These are phyloP conservation scores for Cinnamomum chago DNA, from an alignment of 164 flowering plant genomes.

Conservation along the genomic window DNA sequence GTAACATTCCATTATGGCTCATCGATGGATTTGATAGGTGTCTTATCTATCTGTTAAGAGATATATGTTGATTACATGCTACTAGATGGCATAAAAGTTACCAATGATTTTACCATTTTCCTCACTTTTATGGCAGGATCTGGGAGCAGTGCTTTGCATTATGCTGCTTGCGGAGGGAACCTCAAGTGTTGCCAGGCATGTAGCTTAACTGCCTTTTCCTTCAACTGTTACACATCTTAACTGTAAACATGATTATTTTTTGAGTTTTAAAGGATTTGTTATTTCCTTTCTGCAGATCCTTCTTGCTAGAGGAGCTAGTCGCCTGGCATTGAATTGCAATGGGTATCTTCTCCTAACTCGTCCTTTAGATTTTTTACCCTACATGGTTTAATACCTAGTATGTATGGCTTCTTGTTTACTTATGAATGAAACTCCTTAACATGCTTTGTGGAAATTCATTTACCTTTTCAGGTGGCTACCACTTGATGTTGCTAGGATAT, in stretches of 20 bases:
- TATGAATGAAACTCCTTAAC: not conserved
- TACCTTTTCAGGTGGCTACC: conserved; percentile 83
- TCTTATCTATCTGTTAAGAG: conserved; percentile 2
- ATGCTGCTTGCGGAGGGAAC: conserved; percentile 98
- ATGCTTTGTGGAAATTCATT: not conserved
- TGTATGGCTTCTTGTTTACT: not conserved
- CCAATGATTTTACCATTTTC: not conserved
- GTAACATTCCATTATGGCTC: conserved; percentile 93
- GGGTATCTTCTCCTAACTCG: conserved; percentile 47
- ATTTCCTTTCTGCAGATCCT: conserved; percentile 58
- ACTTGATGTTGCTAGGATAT: conserved; percentile 85
- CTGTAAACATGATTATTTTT: not conserved
- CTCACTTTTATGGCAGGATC: conserved; percentile 48
- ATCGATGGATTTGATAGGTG: conserved; percentile 93
- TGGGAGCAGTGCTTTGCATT: conserved; percentile 97
- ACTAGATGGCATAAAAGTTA: not conserved
- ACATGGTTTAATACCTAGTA: not conserved
- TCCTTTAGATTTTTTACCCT: not conserved
- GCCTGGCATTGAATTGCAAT: conserved; percentile 78
- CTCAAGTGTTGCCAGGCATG: conserved; percentile 91
- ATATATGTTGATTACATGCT: not conserved
- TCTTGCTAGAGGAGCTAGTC: conserved; percentile 85
- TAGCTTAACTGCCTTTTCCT: not conserved
- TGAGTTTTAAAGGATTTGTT: not conserved
- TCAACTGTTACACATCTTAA: not conserved